Percentiles rank a stretch among this genome's conserved stretches.
These are phyloP conservation scores for Gossypium laxum DNA, from an alignment of 441 rosid genomes.

Conservation along the genomic window DNA sequence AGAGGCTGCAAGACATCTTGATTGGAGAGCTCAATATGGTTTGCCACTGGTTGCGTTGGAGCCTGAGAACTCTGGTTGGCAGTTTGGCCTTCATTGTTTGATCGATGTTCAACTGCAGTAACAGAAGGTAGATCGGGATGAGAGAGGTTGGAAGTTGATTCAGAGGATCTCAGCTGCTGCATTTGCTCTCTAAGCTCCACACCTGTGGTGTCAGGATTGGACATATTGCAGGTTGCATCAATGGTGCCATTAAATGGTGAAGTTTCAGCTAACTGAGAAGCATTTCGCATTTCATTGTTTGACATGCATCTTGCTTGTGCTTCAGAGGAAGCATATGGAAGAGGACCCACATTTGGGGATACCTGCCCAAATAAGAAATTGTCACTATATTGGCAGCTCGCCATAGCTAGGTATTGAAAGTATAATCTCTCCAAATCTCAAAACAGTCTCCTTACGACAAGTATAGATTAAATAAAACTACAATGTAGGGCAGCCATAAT, in stretches of 20 bases:
- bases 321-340: conserved; percentile 23
- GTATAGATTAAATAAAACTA: background rate
- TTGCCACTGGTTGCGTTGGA: conserved; percentile 22
- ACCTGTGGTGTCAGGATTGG: conserved; percentile 15
- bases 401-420: background rate
- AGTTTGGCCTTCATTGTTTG: conserved; percentile 18
- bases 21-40: conserved; percentile 17
- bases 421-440: background rate
- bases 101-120: conserved; percentile 21
- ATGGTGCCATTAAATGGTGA: conserved; percentile 13
- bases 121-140: conserved; percentile 17
- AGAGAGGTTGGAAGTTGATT: conserved; percentile 9
- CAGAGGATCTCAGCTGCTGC: conserved; percentile 10
- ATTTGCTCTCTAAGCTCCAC: conserved; percentile 5
- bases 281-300: conserved; percentile 20
- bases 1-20: conserved; percentile 23
- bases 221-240: conserved; percentile 21
- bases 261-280: conserved; percentile 28
- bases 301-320: conserved; percentile 26
- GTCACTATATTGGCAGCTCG: background rate
- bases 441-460: conserved; percentile 1
- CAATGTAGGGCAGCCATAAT: conserved; percentile 1
- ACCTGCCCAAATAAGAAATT: conserved; percentile 26
- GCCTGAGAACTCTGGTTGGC: conserved; percentile 18
- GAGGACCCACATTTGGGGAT: conserved; percentile 22